These are phyloP conservation scores for Phytophthora sojae DNA, from an alignment of 352 stramenopile genomes.

Conservation along the genomic window DNA sequence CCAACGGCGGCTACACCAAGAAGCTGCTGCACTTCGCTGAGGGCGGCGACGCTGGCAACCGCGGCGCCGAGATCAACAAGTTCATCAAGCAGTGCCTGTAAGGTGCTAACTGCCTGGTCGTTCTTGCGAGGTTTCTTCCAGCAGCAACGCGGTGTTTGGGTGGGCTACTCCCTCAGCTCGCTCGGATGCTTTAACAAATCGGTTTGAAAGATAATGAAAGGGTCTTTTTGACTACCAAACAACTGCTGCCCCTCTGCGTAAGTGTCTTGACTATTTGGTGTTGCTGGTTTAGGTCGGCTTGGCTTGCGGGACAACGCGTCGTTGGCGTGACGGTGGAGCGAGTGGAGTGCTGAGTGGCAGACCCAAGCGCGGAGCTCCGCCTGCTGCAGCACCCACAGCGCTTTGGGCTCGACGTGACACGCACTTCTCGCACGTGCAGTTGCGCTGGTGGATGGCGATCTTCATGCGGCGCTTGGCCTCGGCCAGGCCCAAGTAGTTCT, in stretches of 20 bases:
- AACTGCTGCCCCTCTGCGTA: background rate
- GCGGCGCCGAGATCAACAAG: conserved; percentile 94
- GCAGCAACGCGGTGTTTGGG: conserved; percentile 27
- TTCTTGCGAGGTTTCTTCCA: conserved; percentile 19
- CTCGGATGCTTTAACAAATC: conserved; percentile 50
- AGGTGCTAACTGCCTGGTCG: conserved; percentile 33
- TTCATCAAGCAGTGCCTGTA: conserved; percentile 96
- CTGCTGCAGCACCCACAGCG: conserved; percentile 15
- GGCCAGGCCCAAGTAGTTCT: conserved; percentile 88
- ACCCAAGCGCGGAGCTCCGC: conserved; percentile 13
- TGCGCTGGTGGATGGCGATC: conserved; percentile 85
- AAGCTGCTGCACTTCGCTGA: conserved; percentile 96
- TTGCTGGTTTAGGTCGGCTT: conserved; percentile 19
- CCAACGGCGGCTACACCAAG: conserved; percentile 95
- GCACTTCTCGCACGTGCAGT: conserved; percentile 86
- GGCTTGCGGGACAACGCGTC: conserved; percentile 47
- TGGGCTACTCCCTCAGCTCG: background rate
- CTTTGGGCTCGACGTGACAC: conserved; percentile 61
- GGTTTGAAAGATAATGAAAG: conserved; percentile 67
- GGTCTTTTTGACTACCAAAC: conserved; percentile 34
- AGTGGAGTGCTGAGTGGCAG: conserved; percentile 51
- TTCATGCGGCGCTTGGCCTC: conserved; percentile 87
- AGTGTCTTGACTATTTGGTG: too few relatives aligned
- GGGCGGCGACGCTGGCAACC: conserved; percentile 93
- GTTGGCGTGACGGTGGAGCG: conserved; percentile 52